phyloP scores from a whole-genome alignment of 2,329 filamentous ascomycete genomes.

The Lomentospora prolificans region DNA sequence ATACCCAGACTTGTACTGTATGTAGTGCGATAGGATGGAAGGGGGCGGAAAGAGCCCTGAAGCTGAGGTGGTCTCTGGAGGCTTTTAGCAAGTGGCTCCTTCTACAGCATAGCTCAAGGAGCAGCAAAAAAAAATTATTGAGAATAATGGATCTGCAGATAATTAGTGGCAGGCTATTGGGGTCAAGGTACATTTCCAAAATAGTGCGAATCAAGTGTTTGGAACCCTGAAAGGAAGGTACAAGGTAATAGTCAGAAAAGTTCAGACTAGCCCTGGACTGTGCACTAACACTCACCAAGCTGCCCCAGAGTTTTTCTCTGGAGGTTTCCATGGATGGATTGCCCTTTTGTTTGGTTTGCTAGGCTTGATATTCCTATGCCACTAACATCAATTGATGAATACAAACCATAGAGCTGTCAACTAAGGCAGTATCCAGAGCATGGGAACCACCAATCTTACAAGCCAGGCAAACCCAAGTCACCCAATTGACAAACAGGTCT shows the following conservation, averaged over 20 bases:
- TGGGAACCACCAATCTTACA: not conserved
- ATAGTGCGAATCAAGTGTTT: not conserved
- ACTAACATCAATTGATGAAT: too few relatives aligned
- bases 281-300: not conserved
- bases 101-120: not conserved
- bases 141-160: not conserved
- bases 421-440: not conserved
- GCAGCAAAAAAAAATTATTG: not conserved
- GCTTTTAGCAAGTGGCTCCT: not conserved
- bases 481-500: not conserved
- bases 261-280: not conserved
- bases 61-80: not conserved
- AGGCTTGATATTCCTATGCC: too few relatives aligned
- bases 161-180: not conserved
- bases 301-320: not conserved
- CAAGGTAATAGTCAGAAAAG: not conserved
- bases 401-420: not conserved
- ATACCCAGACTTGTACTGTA: too few relatives aligned
- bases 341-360: not conserved
- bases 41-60: too few relatives aligned
- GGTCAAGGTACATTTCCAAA: not conserved
- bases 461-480: not conserved
- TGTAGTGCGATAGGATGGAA: too few relatives aligned
- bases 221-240: not conserved
- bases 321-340: not conserved